Conservation (phyloP, 2,329 filamentous ascomycete genomes). For the Nothomitra cinnamomea region DNA sequence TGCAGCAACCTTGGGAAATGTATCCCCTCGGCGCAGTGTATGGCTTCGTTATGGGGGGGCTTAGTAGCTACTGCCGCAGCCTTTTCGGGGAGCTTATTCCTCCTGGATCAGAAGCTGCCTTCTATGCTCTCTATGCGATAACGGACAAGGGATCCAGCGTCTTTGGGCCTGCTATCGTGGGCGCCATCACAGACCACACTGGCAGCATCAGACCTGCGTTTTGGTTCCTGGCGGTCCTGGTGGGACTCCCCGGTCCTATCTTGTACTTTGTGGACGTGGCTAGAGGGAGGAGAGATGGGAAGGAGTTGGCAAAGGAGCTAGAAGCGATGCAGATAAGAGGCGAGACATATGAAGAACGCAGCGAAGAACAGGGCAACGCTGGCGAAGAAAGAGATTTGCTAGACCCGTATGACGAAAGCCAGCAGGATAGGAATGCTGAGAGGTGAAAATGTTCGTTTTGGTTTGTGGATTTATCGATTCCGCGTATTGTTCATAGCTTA, state of each 20-base stretch:
- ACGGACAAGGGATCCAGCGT: conserved; percentile 92
- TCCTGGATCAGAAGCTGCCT: conserved; percentile 83
- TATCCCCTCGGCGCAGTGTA: conserved; percentile 82
- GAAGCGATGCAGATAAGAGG: conserved; percentile 14
- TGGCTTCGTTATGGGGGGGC: conserved; percentile 81
- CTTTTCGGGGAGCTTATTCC: conserved; percentile 90
- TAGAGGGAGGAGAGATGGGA: conserved; percentile 52
- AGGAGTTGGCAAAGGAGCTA: conserved; percentile 40
- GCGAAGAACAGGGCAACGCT: too few relatives aligned
- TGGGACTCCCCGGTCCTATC: conserved; percentile 67
- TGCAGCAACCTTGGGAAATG: conserved; percentile 97
- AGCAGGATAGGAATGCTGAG: too few relatives aligned
- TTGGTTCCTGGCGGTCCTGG: conserved; percentile 74
- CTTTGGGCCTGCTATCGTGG: conserved; percentile 88
- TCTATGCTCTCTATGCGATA: conserved; percentile 92
- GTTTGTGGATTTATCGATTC: too few relatives aligned
- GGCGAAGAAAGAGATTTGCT: too few relatives aligned
- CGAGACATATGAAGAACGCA: neutral
- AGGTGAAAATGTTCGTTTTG: too few relatives aligned
- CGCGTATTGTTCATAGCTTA: too few relatives aligned
- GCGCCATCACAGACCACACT: conserved; percentile 71
- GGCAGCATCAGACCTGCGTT: conserved; percentile 77
- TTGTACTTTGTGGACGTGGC: conserved; percentile 78
- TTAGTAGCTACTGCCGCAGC: conserved; percentile 81
- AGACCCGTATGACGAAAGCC: too few relatives aligned